phyloP scores from a whole-genome alignment of 176 grass and related monocot genomes.

The Phoenix dactylifera region DNA sequence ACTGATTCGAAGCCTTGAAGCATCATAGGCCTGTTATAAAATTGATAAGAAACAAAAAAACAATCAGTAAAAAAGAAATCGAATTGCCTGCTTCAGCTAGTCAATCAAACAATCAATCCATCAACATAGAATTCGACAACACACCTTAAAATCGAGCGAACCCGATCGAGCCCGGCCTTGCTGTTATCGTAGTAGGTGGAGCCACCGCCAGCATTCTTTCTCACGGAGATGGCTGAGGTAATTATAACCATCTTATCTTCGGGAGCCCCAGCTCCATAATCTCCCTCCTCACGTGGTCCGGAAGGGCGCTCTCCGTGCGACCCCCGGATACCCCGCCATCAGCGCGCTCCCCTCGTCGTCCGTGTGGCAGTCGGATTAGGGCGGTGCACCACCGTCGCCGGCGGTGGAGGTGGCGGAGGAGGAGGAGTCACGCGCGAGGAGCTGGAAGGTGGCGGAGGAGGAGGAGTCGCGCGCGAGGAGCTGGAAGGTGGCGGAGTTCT shows the following conservation, averaged over 20 bases:
- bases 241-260: conserved; percentile 76
- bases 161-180: conserved; percentile 34
- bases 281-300: conserved; percentile 44
- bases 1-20: conserved; percentile 52
- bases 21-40: conserved; percentile 64
- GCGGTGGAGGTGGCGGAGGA: conserved; percentile 17
- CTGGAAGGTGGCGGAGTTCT: conserved; percentile 75
- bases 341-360: not conserved
- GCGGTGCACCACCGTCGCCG: conserved; percentile 30
- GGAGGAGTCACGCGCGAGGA: conserved; percentile 55
- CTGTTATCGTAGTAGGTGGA: conserved; percentile 48
- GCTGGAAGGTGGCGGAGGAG: no score
- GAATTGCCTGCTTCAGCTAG: no score
- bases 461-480: no score
- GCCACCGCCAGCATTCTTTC: conserved; percentile 56
- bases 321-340: no score
- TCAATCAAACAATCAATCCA: no score
- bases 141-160: conserved; percentile 81
- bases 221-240: conserved; percentile 83
- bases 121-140: no score
- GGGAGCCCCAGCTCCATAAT: conserved; percentile 79
- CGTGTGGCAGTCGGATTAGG: not conserved
- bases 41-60: not conserved
- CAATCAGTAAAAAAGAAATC: not conserved
- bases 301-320: conserved; percentile 1